Conservation (phyloP, 768 basidiomycete species). For the Mycena chlorophos region DNA sequence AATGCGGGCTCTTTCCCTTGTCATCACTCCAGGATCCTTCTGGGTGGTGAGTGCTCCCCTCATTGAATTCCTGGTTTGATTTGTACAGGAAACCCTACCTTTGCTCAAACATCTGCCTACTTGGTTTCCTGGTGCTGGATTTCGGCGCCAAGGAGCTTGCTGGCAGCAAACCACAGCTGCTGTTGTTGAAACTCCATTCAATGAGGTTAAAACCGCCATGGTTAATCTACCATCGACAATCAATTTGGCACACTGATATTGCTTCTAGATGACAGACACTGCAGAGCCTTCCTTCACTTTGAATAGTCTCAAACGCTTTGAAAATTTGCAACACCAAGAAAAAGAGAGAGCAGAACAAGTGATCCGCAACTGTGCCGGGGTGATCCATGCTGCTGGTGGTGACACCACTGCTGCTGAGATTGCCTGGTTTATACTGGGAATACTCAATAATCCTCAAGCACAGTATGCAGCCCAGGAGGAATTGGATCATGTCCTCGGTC, state of each 20-base stretch:
- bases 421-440: conserved; percentile 35
- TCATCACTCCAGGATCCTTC: conserved; percentile 30
- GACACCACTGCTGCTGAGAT: conserved; percentile 38
- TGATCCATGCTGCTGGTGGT: conserved; percentile 24
- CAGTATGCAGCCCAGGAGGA: conserved; percentile 38
- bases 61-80: conserved; percentile 2
- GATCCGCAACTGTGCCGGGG: neutral
- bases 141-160: conserved; percentile 38
- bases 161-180: conserved; percentile 33
- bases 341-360: neutral
- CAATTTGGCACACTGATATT: conserved; percentile 6
- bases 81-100: conserved; percentile 4
- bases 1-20: conserved; percentile 23
- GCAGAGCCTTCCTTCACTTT: conserved; percentile 6
- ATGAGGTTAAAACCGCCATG: conserved; percentile 33
- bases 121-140: conserved; percentile 50
- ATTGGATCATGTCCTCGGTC: conserved; percentile 36
- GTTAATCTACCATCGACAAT: conserved; percentile 25
- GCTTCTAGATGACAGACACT: conserved; percentile 9
- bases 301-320: neutral
- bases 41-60: conserved; percentile 30
- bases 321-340: conserved; percentile 5
- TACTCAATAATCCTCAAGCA: conserved; percentile 36
- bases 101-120: conserved; percentile 29
- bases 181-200: conserved; percentile 41